Conservation (phyloP, 345 rosid species). For the Gossypium longicalyx region DNA sequence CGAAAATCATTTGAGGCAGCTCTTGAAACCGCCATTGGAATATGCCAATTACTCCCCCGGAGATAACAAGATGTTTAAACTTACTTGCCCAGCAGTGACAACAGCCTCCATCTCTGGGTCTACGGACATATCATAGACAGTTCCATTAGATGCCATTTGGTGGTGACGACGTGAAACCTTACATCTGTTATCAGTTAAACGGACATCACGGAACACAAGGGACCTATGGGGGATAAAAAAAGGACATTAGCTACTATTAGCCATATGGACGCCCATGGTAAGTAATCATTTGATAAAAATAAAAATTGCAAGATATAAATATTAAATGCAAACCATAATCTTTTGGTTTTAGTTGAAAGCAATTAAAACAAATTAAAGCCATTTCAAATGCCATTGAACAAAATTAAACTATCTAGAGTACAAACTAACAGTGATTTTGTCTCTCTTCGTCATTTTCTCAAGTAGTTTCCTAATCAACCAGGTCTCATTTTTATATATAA, state of each 20-base stretch:
- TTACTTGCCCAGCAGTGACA: slow-evolving; percentile 80
- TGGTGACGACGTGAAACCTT: slow-evolving; percentile 52
- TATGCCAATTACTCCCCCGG: not conserved
- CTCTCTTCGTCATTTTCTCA: slow-evolving; percentile 7
- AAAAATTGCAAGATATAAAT: not conserved
- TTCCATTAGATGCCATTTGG: slow-evolving; percentile 69
- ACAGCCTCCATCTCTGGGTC: slow-evolving; percentile 59
- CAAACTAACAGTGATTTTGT: slow-evolving; percentile 2
- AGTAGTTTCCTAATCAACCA: not conserved
- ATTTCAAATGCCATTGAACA: slow-evolving; percentile 8
- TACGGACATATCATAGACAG: slow-evolving; percentile 73
- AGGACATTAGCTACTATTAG: slow-evolving; percentile 6
- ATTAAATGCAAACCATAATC: not conserved
- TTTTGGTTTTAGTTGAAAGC: not conserved
- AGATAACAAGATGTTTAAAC: slow-evolving; percentile 9
- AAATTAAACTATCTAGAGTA: not conserved
- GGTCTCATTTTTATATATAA: slow-evolving; percentile 5
- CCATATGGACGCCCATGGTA: not conserved
- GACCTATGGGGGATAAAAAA: slow-evolving; percentile 41
- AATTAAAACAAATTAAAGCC: slow-evolving; percentile 2
- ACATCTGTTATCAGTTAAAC: slow-evolving; percentile 29
- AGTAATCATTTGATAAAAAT: slow-evolving; percentile 7
- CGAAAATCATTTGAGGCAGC: slow-evolving; percentile 6
- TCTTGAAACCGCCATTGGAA: not conserved
- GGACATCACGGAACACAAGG: slow-evolving; percentile 57